Evolutionary conservation across 2,329 filamentous ascomycete genomes (phyloP).

Genomic region (Calonectria henricotiae): DNA sequence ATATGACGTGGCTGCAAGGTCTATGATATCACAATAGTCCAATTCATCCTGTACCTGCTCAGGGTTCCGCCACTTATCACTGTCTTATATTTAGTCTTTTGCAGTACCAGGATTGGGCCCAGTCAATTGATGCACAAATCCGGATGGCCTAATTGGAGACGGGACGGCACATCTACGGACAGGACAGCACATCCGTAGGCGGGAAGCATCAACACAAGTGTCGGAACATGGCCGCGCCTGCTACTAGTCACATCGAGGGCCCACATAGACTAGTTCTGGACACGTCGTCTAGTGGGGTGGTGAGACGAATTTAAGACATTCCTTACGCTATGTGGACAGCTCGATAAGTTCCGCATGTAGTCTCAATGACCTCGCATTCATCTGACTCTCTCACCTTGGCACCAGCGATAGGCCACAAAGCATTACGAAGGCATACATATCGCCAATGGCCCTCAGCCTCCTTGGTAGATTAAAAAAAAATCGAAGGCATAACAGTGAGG

Average conservation of each 20-base stretch:
- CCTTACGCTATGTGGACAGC: background rate
- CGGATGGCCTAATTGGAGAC: background rate
- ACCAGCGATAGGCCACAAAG: too few species aligned
- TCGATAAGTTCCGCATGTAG: background rate
- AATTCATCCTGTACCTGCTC: too few species aligned
- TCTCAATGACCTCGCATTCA: background rate
- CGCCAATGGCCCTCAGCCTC: too few species aligned
- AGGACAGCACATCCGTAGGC: background rate
- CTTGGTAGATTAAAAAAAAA: too few species aligned
- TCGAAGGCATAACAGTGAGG: too few species aligned
- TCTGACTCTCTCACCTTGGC: too few species aligned
- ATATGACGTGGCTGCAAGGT: background rate
- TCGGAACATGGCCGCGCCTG: background rate
- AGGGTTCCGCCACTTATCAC: background rate
- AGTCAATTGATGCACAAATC: background rate
- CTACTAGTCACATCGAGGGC: background rate
- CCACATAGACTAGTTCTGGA: slow-evolving; percentile 1
- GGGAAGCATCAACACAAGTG: background rate
- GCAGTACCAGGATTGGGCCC: background rate
- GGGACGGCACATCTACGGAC: slow-evolving; percentile 7
- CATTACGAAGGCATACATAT: too few species aligned
- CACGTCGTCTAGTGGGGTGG: background rate
- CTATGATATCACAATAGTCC: too few species aligned
- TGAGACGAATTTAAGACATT: background rate
- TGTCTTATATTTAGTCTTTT: background rate